phyloP scores from a whole-genome alignment of 106 monocot species.

The Dendrobium chrysotoxum region DNA sequence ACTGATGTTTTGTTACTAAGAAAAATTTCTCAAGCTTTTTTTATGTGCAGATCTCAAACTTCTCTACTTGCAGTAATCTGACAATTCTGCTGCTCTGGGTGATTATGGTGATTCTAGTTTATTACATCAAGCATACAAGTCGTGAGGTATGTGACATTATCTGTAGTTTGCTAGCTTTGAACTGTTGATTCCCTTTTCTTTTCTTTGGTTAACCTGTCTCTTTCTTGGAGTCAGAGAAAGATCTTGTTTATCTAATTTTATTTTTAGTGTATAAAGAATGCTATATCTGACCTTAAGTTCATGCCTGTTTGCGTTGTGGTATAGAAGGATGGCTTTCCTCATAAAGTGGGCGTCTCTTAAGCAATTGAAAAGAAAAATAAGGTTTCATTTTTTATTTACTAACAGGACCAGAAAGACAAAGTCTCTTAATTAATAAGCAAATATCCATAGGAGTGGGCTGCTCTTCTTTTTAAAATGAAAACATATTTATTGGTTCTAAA shows the following conservation, averaged over 20 bases:
- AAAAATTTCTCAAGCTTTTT: neutral
- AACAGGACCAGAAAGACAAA: neutral
- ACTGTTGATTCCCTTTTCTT: neutral
- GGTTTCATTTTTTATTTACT: neutral
- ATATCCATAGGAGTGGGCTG: neutral
- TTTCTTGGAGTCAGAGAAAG: neutral
- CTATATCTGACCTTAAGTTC: neutral
- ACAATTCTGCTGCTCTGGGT: constrained; percentile 77
- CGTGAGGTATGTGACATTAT: constrained; percentile 48
- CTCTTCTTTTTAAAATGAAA: neutral
- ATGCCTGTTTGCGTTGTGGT: neutral
- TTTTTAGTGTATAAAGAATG: neutral
- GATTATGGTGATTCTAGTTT: constrained; percentile 69
- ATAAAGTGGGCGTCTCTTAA: neutral
- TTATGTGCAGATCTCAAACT: constrained; percentile 77
- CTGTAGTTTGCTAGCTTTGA: neutral
- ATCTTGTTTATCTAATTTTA: neutral
- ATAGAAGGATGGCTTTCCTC: neutral
- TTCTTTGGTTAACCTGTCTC: neutral
- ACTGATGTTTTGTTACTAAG: neutral
- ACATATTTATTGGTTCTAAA: neutral
- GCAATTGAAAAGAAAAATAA: neutral
- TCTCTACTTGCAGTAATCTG: constrained; percentile 73
- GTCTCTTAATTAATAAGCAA: neutral
- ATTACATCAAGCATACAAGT: constrained; percentile 70